phyloP scores from a whole-genome alignment of 2,329 filamentous ascomycete genomes.

The Sclerotinia subarctica region DNA sequence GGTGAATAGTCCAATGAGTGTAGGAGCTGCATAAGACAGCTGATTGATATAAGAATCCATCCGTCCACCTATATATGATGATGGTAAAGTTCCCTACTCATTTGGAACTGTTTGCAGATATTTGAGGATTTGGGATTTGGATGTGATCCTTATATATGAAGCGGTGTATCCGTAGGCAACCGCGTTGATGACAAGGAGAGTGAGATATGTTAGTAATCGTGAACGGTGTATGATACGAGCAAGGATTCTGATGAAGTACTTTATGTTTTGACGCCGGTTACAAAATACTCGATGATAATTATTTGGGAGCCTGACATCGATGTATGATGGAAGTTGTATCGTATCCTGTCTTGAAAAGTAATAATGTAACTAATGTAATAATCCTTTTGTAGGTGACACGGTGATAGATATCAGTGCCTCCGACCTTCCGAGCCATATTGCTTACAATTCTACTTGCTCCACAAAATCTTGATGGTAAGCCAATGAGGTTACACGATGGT shows the following conservation, averaged over 20 bases:
- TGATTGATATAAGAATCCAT: constrained; percentile 16
- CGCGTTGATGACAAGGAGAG: neutral
- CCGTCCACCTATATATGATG: constrained; percentile 17
- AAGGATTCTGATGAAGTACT: neutral
- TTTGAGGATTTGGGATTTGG: neutral
- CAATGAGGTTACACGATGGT: neutral
- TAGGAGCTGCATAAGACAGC: constrained; percentile 17
- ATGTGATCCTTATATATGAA: constrained; percentile 3
- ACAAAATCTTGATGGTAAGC: neutral
- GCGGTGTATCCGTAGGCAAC: constrained; percentile 12
- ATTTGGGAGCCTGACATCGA: neutral
- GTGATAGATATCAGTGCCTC: neutral
- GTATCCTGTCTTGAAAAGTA: neutral
- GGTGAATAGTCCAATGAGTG: constrained; percentile 26
- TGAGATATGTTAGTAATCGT: neutral
- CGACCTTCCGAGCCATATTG: neutral
- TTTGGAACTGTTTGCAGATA: neutral
- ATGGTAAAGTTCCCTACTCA: neutral
- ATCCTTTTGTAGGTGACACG: no score
- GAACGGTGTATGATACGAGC: neutral
- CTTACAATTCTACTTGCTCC: neutral
- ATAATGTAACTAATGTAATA: neutral
- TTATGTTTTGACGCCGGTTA: neutral
- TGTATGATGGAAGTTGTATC: neutral
- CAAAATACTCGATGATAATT: neutral